Evolutionary conservation across 1,139 yeast genomes (phyloP), one percentile per base, ranked within the genome.

Genomic region (Tardiomyces blankii): DNA sequence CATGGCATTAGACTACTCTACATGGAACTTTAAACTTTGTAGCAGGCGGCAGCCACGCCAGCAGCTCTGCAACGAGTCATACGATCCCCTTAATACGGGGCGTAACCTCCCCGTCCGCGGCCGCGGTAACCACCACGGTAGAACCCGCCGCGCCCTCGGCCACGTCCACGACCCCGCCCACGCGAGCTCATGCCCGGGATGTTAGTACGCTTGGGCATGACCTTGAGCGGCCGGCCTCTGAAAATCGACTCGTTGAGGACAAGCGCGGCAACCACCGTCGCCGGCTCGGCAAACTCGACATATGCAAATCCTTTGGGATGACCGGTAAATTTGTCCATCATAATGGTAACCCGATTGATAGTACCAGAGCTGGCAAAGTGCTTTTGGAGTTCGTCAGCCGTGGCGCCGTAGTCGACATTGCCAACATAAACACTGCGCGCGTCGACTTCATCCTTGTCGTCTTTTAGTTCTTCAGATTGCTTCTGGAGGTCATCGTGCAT

Each of bases 281-380:
- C 74, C 1, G 74, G 74, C 57, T 78, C 81, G 33, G 80, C 77
- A 60, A 83, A 85, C 60, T 86, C 95, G 55, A 86, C 74, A 62
- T 85, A 86, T 1, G 95, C 95, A 65, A 74, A 85, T 3, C 95
- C 95, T 62, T 82, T 84, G 39, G 95, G 93, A 52, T 74, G 79
- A 2, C 94, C 93, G 0, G 89, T 78, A 57, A 67, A 69, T 58
- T 78, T 80, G 66, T 86, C 83, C 53, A 75, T 69, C 62, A 83
- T 67, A 46, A 89, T 83, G 1, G 96, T 89, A 38, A 89, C 89
- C 55, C 96, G 72, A 56, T 86, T 82, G 43, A 89, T 85, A 2
- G 75, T 72, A 1, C 96, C 97, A 48, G 83, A 80, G 9, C 75
- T 64, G 44, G 78, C 74, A 64, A 89, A 87, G 54, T 82, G 85